Percentiles rank a stretch among this genome's conserved stretches.
These are phyloP conservation scores for Ceratocystis ficicola DNA, from an alignment of 2,329 filamentous ascomycete species.

Conservation along the genomic window DNA sequence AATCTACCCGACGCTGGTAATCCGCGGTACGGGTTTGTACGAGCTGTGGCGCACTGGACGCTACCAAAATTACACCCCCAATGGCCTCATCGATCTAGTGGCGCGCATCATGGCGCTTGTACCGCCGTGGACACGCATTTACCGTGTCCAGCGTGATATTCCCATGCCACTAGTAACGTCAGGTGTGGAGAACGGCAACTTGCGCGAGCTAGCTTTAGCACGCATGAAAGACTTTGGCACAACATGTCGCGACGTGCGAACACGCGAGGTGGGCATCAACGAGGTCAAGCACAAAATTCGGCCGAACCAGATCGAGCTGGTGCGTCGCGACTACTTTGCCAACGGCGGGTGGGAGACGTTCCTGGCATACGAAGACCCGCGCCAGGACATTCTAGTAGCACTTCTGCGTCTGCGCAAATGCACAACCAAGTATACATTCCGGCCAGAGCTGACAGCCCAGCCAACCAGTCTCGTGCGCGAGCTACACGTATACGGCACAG, in stretches of 20 bases:
- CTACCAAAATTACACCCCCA: conserved; percentile 98
- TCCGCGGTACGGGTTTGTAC: conserved; percentile 89
- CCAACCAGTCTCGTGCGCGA: conserved; percentile 87
- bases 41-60: conserved; percentile 93
- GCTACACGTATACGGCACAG: conserved; percentile 90
- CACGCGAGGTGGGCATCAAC: conserved; percentile 93
- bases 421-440: conserved; percentile 80
- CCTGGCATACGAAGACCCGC: conserved; percentile 92
- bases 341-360: conserved; percentile 99
- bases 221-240: conserved; percentile 99
- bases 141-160: conserved; percentile 95
- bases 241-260: conserved; percentile 88
- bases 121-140: conserved; percentile 95
- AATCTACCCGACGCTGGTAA: conserved; percentile 95
- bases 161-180: conserved; percentile 99
- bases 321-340: conserved; percentile 83
- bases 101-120: conserved; percentile 91
- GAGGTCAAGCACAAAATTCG: conserved; percentile 98
- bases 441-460: conserved; percentile 72
- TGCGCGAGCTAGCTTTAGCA: conserved; percentile 85
- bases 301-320: conserved; percentile 88
- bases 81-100: conserved; percentile 88
- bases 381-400: conserved; percentile 94
- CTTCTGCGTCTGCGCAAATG: conserved; percentile 83
- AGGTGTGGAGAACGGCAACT: conserved; percentile 93